Evolutionary conservation across 768 basidiomycete species (phyloP).

Genomic region (Tulasnella sp.): DNA sequence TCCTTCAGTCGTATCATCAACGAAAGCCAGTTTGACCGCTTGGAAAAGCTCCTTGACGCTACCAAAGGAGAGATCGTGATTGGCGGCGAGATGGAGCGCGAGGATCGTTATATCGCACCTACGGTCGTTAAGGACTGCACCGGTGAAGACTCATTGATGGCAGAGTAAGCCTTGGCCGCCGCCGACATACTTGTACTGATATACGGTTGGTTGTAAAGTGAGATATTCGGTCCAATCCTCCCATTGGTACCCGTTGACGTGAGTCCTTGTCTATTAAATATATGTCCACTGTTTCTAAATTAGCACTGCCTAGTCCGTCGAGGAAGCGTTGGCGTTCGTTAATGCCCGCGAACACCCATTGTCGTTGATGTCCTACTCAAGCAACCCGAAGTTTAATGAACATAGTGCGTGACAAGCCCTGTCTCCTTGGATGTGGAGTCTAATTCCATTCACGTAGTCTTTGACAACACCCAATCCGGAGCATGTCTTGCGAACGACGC

Average conservation of each 20-base stretch:
- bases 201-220: slow-evolving; percentile 18
- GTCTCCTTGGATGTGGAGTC: not conserved
- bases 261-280: not conserved
- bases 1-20: slow-evolving; percentile 36
- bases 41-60: slow-evolving; percentile 38
- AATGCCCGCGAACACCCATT: slow-evolving; percentile 42
- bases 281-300: not conserved
- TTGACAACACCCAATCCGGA: slow-evolving; percentile 46
- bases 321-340: slow-evolving; percentile 23
- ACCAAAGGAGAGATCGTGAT: slow-evolving; percentile 47
- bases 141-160: slow-evolving; percentile 43
- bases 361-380: slow-evolving; percentile 52
- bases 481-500: slow-evolving; percentile 47
- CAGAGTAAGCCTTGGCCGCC: slow-evolving; percentile 23
- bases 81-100: slow-evolving; percentile 36
- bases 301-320: slow-evolving; percentile 9
- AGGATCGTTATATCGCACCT: slow-evolving; percentile 40
- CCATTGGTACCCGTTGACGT: slow-evolving; percentile 25
- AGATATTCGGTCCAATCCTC: slow-evolving; percentile 31
- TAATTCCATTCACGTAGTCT: slow-evolving; percentile 30
- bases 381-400: slow-evolving; percentile 28
- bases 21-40: slow-evolving; percentile 39
- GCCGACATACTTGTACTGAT: too few relatives aligned
- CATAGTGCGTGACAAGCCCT: slow-evolving; percentile 18
- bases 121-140: slow-evolving; percentile 47